Percentiles rank a stretch among this genome's conserved stretches.
These are phyloP conservation scores for Amphichorda felina DNA, from an alignment of 2,329 filamentous ascomycete genomes.

Conservation along the genomic window DNA sequence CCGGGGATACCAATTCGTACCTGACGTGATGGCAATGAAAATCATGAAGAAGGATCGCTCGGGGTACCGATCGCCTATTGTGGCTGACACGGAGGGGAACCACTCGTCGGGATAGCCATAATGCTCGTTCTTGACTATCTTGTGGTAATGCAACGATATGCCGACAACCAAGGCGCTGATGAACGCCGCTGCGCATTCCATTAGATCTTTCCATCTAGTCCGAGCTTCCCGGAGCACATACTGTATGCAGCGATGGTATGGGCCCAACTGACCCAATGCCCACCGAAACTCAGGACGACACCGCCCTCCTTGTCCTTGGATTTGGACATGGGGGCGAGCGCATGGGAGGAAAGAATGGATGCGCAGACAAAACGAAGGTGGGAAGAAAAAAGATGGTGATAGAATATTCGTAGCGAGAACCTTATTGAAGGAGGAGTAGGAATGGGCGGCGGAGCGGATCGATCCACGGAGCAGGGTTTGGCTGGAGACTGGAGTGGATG, in stretches of 20 bases:
- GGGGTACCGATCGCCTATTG: constrained; percentile 93
- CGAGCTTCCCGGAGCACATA: constrained; percentile 32
- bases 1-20: constrained; percentile 33
- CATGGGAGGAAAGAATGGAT: constrained; percentile 3
- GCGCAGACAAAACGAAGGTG: constrained; percentile 8
- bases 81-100: constrained; percentile 93
- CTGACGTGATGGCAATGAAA: constrained; percentile 93
- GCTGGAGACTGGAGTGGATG: too few relatives aligned
- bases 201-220: background rate
- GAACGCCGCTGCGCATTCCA: constrained; percentile 54
- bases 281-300: constrained; percentile 57
- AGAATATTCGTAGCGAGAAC: too few relatives aligned
- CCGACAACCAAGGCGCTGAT: constrained; percentile 76
- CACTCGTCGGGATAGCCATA: constrained; percentile 91
- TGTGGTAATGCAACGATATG: constrained; percentile 75
- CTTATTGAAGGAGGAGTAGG: too few relatives aligned
- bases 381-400: constrained; percentile 9
- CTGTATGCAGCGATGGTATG: constrained; percentile 79
- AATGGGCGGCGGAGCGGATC: too few relatives aligned
- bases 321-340: constrained; percentile 21
- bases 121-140: constrained; percentile 96
- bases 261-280: constrained; percentile 79
- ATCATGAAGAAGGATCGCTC: constrained; percentile 95
- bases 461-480: too few relatives aligned
- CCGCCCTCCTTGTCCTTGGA: constrained; percentile 56